Evolutionary conservation across 1,139 yeast species (phyloP).

Genomic region (Kodamaea alishanica): DNA sequence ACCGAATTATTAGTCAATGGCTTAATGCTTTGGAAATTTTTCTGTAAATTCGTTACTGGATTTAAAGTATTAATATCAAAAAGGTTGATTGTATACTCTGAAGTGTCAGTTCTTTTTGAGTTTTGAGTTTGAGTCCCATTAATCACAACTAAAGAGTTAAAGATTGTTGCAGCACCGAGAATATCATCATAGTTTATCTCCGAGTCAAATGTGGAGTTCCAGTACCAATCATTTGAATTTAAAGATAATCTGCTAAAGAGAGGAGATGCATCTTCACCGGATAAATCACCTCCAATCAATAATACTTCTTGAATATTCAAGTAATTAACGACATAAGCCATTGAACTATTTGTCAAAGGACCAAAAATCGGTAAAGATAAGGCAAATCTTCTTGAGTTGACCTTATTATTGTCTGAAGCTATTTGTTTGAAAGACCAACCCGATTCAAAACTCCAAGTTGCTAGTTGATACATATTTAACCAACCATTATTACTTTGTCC

Average conservation of each 20-base stretch:
- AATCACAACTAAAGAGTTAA: constrained; percentile 38
- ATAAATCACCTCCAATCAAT: constrained; percentile 36
- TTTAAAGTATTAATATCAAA: constrained; percentile 24
- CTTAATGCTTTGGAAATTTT: constrained; percentile 10
- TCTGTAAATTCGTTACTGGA: constrained; percentile 20
- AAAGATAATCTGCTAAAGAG: constrained; percentile 34
- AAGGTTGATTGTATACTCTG: constrained; percentile 23
- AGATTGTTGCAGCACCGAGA: constrained; percentile 43
- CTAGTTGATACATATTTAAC: constrained; percentile 59
- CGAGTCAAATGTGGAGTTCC: constrained; percentile 25
- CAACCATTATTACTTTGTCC: constrained; percentile 54
- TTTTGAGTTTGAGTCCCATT: constrained; percentile 19
- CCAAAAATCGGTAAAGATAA: constrained; percentile 45
- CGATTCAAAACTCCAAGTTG: constrained; percentile 54
- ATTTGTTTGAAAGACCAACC: constrained; percentile 54
- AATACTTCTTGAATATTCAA: constrained; percentile 27
- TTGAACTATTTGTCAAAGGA: constrained; percentile 19
- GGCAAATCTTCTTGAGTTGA: constrained; percentile 48
- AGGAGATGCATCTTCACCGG: constrained; percentile 36
- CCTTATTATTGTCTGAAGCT: constrained; percentile 19
- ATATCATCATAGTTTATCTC: constrained; percentile 20
- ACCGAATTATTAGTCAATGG: constrained; percentile 1
- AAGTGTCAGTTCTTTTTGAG: constrained; percentile 1
- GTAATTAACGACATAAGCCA: constrained; percentile 18
- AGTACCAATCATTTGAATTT: constrained; percentile 39